Evolutionary conservation across 768 basidiomycete species (phyloP).

Genomic region (Leccinum pellstonianum): DNA sequence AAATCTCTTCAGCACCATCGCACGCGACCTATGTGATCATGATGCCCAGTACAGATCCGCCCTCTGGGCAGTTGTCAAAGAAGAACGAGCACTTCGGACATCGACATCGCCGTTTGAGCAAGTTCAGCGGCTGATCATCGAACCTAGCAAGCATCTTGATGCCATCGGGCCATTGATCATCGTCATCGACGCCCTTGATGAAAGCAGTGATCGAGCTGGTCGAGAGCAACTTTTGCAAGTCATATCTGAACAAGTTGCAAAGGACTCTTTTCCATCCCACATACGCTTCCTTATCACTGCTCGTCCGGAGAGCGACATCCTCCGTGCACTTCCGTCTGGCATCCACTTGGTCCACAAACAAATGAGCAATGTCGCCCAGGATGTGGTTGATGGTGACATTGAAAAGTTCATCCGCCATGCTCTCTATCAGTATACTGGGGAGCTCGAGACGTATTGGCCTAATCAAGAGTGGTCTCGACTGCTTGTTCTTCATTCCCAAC

Average conservation of each 20-base stretch:
- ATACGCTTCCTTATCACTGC: not conserved
- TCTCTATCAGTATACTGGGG: not conserved
- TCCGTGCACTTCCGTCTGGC: not conserved
- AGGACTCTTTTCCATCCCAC: not conserved
- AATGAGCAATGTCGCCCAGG: not conserved
- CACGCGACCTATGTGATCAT: too few species aligned
- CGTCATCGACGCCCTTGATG: not conserved
- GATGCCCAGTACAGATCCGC: too few species aligned
- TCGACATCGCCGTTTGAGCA: not conserved
- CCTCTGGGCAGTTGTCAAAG: too few species aligned
- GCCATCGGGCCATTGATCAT: not conserved
- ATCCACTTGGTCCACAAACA: not conserved
- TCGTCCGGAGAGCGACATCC: not conserved
- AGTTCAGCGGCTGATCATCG: not conserved
- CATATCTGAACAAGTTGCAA: not conserved
- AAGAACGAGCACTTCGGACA: too few species aligned
- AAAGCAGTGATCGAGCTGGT: not conserved
- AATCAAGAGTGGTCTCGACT: not conserved
- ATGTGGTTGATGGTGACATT: not conserved
- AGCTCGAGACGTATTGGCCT: not conserved
- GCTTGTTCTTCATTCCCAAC: not conserved
- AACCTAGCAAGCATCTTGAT: not conserved
- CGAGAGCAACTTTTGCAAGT: too few species aligned
- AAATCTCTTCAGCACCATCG: not conserved
- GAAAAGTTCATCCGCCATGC: not conserved